A percentile compares a stretch with the other conserved stretches of the same genome.
These are phyloP conservation scores for Aureobasidium sp. DNA, from an alignment of 2,329 filamentous ascomycete species.

Conservation along the genomic window DNA sequence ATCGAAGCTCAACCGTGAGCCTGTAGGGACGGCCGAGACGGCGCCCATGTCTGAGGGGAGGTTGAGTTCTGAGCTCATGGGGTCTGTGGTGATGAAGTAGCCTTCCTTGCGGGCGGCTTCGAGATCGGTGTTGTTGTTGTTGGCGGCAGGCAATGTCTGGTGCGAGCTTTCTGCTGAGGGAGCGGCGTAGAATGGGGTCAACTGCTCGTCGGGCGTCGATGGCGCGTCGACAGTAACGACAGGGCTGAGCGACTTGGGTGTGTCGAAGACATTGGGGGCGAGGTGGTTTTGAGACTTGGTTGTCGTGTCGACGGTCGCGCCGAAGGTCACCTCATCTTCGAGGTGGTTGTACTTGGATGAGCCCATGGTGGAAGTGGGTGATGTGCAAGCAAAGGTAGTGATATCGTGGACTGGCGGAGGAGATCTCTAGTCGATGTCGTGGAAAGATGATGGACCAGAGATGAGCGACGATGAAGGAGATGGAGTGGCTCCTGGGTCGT, in stretches of 20 bases:
- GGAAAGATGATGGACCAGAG: conserved; percentile 1
- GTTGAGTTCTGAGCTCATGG: conserved; percentile 36
- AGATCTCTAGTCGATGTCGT: not conserved
- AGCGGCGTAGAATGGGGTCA: conserved; percentile 36
- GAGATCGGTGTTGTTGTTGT: conserved; percentile 36
- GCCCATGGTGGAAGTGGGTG: conserved; percentile 11
- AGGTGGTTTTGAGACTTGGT: conserved; percentile 23
- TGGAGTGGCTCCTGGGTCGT: not conserved
- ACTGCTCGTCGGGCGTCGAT: conserved; percentile 35
- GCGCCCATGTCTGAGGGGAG: not conserved
- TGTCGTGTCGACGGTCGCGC: conserved; percentile 29
- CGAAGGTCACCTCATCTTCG: conserved; percentile 33
- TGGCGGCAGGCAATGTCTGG: conserved; percentile 18
- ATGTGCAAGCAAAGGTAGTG: not conserved
- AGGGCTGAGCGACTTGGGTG: conserved; percentile 30
- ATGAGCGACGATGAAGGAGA: not conserved
- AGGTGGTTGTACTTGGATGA: conserved; percentile 14
- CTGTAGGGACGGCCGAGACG: conserved; percentile 6
- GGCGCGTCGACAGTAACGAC: conserved; percentile 26
- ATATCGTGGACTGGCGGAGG: conserved; percentile 10
- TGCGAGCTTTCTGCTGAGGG: conserved; percentile 18
- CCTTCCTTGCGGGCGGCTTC: conserved; percentile 26
- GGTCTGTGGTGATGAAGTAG: conserved; percentile 29
- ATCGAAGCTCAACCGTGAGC: conserved; percentile 15
- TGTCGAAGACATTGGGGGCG: conserved; percentile 25